A percentile compares a stretch with the other conserved stretches of the same genome.
phyloP scores from a whole-genome alignment of 768 basidiomycete species.

The Boletus reticuloceps region DNA sequence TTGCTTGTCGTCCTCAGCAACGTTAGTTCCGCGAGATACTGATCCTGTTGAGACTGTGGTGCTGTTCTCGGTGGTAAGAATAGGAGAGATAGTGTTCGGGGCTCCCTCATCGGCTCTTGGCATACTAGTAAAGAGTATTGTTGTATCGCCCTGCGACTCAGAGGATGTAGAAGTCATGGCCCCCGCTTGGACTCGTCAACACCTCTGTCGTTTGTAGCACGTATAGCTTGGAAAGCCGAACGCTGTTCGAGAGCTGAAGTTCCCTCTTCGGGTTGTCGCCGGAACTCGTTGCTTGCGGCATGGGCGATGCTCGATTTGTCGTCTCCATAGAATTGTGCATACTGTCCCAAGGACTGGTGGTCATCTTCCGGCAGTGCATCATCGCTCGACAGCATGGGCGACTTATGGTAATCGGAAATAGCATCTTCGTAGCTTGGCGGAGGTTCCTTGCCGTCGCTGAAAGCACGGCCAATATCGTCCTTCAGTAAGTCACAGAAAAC shows the following conservation, averaged over 20 bases:
- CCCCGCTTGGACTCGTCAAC: not conserved
- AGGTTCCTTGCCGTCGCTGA: constrained; percentile 1
- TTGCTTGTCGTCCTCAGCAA: not conserved
- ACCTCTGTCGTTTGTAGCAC: not conserved
- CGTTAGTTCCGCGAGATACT: not conserved
- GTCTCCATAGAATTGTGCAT: not conserved
- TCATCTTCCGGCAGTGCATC: not conserved
- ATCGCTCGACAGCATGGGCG: not conserved
- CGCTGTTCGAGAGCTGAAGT: not conserved
- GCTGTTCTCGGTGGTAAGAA: too few relatives aligned
- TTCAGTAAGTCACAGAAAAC: not conserved
- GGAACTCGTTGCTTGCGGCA: not conserved
- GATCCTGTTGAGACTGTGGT: too few relatives aligned
- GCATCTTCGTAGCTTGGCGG: constrained; percentile 17
- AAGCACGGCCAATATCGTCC: not conserved
- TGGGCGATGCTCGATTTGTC: not conserved
- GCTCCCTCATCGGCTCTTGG: too few relatives aligned
- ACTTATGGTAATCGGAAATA: not conserved
- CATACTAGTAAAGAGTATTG: too few relatives aligned
- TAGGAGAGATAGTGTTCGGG: too few relatives aligned
- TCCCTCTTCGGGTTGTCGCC: not conserved
- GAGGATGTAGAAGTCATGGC: not conserved
- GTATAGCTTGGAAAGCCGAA: not conserved
- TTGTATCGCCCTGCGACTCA: not conserved
- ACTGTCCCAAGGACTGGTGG: not conserved